Conservation (phyloP, 139 green algal genomes). For the Volvox reticuliferus region DNA sequence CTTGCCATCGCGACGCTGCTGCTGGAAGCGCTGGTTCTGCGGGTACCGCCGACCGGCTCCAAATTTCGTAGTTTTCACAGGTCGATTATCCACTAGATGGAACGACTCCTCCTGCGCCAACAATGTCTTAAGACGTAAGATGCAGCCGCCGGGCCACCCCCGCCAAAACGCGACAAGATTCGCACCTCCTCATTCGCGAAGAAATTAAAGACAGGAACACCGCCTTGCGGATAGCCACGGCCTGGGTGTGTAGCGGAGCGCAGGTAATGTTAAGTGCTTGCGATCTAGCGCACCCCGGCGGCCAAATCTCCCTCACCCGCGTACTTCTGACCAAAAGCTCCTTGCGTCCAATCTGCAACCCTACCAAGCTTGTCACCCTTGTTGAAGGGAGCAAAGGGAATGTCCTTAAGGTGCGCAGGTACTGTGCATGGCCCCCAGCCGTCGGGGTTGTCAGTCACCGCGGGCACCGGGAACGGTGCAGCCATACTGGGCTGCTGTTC, state of each 20-base stretch:
- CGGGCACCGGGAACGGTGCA: conserved; percentile 75
- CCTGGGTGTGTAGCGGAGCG: neutral
- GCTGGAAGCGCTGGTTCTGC: conserved; percentile 67
- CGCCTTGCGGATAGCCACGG: conserved; percentile 54
- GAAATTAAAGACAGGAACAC: conserved; percentile 94
- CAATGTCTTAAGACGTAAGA: neutral
- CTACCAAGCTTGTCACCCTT: conserved; percentile 95
- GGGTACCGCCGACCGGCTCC: conserved; percentile 71
- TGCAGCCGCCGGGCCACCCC: conserved; percentile 7
- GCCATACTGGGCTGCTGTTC: conserved; percentile 30
- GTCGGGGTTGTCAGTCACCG: conserved; percentile 87
- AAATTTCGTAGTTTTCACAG: conserved; percentile 76
- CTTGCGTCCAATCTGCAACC: conserved; percentile 77
- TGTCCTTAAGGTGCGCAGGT: conserved; percentile 88
- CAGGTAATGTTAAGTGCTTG: neutral
- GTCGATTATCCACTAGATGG: conserved; percentile 95
- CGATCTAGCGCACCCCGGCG: neutral
- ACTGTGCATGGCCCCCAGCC: conserved; percentile 89
- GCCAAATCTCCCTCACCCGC: conserved; percentile 37
- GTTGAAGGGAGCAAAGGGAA: conserved; percentile 95
- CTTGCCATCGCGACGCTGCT: conserved; percentile 72
- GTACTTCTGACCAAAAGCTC: conserved; percentile 64
- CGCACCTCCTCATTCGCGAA: conserved; percentile 93
- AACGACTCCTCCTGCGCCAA: conserved; percentile 92
- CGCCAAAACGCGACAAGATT: neutral